Evolutionary conservation across 371 early-diverging fungal species (phyloP).

Genomic region (Syncephalastrum racemosum): DNA sequence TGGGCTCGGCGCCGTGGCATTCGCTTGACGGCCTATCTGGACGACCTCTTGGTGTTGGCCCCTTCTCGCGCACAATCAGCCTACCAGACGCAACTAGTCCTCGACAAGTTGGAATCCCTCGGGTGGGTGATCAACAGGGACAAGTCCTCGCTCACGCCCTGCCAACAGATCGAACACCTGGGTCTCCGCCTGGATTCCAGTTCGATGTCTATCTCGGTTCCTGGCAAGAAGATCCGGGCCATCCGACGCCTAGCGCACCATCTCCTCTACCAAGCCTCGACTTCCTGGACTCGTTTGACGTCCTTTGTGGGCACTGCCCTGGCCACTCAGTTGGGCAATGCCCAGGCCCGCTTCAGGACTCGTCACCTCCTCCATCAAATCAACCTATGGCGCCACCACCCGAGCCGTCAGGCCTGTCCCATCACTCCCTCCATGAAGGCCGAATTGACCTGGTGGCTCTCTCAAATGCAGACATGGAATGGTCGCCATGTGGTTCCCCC

Average conservation of each 20-base stretch:
- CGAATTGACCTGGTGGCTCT: constrained; percentile 29
- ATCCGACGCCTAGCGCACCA: constrained; percentile 9
- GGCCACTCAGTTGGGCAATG: constrained; percentile 21
- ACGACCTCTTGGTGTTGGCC: constrained; percentile 28
- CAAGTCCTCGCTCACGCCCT: constrained; percentile 21
- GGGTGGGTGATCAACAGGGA: constrained; percentile 24
- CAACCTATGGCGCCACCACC: constrained; percentile 11
- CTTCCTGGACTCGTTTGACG: constrained; percentile 11
- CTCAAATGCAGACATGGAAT: constrained; percentile 19
- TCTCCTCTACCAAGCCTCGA: background rate
- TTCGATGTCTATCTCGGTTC: constrained; percentile 13
- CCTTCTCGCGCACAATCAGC: background rate
- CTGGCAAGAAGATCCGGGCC: constrained; percentile 13
- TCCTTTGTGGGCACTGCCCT: constrained; percentile 28
- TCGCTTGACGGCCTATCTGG: constrained; percentile 23
- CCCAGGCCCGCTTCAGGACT: constrained; percentile 23
- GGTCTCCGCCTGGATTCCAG: constrained; percentile 18
- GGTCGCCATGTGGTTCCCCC: constrained; percentile 19
- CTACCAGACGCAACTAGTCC: constrained; percentile 9
- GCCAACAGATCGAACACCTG: constrained; percentile 21
- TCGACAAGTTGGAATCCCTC: constrained; percentile 13
- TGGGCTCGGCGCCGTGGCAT: constrained; percentile 31
- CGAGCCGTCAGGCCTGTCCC: constrained; percentile 3
- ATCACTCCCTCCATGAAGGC: background rate
- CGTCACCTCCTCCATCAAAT: constrained; percentile 8